These are phyloP conservation scores for Linum lewisii DNA, from an alignment of 345 rosid species.

Conservation along the genomic window DNA sequence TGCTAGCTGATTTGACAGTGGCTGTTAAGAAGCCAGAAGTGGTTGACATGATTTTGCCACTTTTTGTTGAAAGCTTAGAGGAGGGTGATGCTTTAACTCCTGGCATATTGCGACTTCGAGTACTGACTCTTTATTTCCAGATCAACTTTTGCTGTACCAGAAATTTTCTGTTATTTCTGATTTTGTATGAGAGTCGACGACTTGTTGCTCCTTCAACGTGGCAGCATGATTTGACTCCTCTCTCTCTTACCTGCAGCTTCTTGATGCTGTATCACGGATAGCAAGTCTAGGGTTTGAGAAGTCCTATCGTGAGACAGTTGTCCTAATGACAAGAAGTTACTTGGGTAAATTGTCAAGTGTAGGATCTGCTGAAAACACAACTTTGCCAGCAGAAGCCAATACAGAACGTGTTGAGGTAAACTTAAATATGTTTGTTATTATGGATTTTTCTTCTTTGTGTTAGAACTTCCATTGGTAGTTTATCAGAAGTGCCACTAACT, in stretches of 20 bases:
- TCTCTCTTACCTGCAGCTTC: conserved; percentile 50
- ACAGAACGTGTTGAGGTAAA: conserved; percentile 89
- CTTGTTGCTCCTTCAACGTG: conserved; percentile 17
- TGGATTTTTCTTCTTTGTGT: conserved; percentile 11
- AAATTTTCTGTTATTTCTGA: conserved; percentile 12
- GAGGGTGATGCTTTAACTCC: conserved; percentile 97
- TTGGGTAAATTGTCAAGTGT: conserved; percentile 62
- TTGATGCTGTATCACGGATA: conserved; percentile 94
- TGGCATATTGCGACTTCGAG: conserved; percentile 81
- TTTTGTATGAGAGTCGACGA: conserved; percentile 5
- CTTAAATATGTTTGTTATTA: conserved; percentile 6
- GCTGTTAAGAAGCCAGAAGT: conserved; percentile 87
- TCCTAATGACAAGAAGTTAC: conserved; percentile 92
- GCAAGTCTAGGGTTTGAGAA: conserved; percentile 99
- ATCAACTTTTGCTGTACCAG: conserved; percentile 21
- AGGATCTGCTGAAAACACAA: conserved; percentile 87
- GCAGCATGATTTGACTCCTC: conserved; percentile 19
- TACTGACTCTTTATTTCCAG: conserved; percentile 36
- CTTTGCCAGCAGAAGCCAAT: conserved; percentile 76
- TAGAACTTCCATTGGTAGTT: conserved; percentile 4
- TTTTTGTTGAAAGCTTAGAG: conserved; percentile 91
- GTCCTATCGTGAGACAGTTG: conserved; percentile 95
- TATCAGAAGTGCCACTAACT: conserved; percentile 37
- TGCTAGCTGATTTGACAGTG: conserved; percentile 91
- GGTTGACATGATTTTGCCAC: conserved; percentile 96